Evolutionary conservation across 805 yeast genomes (phyloP).

Genomic region (Metschnikowia cerradonensis): DNA sequence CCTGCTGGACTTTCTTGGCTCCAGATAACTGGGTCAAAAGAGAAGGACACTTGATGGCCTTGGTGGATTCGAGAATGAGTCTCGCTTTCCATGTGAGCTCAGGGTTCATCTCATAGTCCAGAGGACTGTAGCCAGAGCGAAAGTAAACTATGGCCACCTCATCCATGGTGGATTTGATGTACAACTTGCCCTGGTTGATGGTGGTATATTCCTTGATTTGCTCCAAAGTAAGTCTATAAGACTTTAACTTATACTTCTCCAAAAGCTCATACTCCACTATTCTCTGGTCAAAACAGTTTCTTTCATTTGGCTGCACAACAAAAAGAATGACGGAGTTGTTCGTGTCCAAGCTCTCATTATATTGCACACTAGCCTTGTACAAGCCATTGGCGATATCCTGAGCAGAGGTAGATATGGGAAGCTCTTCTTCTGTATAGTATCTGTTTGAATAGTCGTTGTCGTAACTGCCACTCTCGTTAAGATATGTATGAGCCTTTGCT

Average conservation of each 20-base stretch:
- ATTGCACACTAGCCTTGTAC: conserved; percentile 59
- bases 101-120: conserved; percentile 56
- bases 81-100: conserved; percentile 78
- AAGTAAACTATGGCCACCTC: conserved; percentile 88
- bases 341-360: conserved; percentile 30
- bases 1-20: conserved; percentile 89
- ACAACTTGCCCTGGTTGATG: conserved; percentile 45
- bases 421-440: conserved; percentile 43
- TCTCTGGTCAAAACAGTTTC: conserved; percentile 91
- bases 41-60: conserved; percentile 90
- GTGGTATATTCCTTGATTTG: conserved; percentile 47
- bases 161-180: conserved; percentile 49
- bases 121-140: conserved; percentile 85
- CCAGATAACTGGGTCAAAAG: conserved; percentile 88
- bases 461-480: conserved; percentile 60
- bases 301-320: conserved; percentile 79
- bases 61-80: conserved; percentile 61
- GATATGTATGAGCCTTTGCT: conserved; percentile 66
- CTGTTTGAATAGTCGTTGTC: conserved; percentile 36
- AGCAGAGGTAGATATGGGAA: conserved; percentile 70
- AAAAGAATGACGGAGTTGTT: conserved; percentile 56
- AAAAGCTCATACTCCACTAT: conserved; percentile 69
- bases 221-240: conserved; percentile 64
- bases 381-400: conserved; percentile 62
- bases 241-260: conserved; percentile 50